Evolutionary conservation across 1,284 basidiomycete species (phyloP).

Genomic region (Fomitopsis schrenkii): DNA sequence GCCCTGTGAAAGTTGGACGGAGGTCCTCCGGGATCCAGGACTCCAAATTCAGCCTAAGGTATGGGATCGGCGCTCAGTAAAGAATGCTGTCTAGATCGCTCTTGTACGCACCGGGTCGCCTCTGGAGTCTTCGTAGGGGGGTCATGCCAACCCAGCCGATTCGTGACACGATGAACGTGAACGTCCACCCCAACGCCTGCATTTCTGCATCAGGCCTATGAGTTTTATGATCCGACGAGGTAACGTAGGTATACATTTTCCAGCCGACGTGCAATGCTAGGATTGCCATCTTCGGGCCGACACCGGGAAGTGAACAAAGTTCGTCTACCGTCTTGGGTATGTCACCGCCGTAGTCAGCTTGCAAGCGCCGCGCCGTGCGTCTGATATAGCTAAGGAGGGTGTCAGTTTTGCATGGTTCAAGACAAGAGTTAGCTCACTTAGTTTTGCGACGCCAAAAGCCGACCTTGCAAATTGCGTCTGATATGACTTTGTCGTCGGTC

Average conservation of each 20-base stretch:
- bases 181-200: slow-evolving; percentile 94
- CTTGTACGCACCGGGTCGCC: slow-evolving; percentile 61
- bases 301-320: slow-evolving; percentile 79
- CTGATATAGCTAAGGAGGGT: slow-evolving; percentile 58
- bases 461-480: slow-evolving; percentile 81
- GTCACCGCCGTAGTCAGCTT: slow-evolving; percentile 72
- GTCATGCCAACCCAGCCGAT: slow-evolving; percentile 89
- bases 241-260: slow-evolving; percentile 54
- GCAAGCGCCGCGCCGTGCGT: slow-evolving; percentile 60
- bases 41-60: slow-evolving; percentile 73
- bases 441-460: slow-evolving; percentile 94
- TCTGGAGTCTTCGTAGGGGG: slow-evolving; percentile 84
- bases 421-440: slow-evolving; percentile 37
- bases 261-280: slow-evolving; percentile 81
- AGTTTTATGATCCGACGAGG: not conserved
- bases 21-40: slow-evolving; percentile 85
- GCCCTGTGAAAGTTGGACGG: slow-evolving; percentile 80
- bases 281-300: slow-evolving; percentile 94
- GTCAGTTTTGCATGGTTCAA: too few relatives aligned
- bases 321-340: slow-evolving; percentile 86
- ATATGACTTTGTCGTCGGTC: slow-evolving; percentile 61
- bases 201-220: slow-evolving; percentile 48
- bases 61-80: not conserved
- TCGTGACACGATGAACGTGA: slow-evolving; percentile 94
- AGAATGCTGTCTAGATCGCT: too few relatives aligned